Base-by-base conservation (phyloP, 2,329 filamentous ascomycete genomes). In the Talaromyces sp. region DNA sequence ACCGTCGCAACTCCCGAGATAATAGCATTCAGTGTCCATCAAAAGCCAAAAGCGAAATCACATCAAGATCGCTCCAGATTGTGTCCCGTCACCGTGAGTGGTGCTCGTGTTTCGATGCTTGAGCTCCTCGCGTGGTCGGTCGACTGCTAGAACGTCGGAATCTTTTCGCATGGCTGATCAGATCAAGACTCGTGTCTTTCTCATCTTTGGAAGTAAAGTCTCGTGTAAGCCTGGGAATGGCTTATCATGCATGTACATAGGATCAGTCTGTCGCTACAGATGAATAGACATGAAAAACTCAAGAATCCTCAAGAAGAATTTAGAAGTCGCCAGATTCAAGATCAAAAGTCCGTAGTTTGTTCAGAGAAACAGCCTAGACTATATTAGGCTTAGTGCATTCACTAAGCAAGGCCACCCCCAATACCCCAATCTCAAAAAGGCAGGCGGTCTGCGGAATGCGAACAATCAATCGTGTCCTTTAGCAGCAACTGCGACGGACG, bases 41-140 rank as follows among this genome's bases (percentile, higher is more conserved):
- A 19, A 25, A 13, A 29, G 7, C 38, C 15, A 38, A 51, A 31
- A 61, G 13, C 22, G 34, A 31, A 53, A 31, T 22, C 61, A 58
- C 53, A 65, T 54, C 65, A 54, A 58, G 67, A 63, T 64, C 29
- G 38, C 51, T 34, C 19, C 43, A 59, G 38, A 51, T 56, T 19
- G 61, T 47, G 62, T 58, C 58, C 61, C 67, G 29, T 58, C 59
- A 66, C 58, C 22, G 60, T 68, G 68, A 73, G 76, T 76, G 71
- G 77, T 79, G 74, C 76, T 79, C 76, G 77, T 70, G 73, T 73
- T 64, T 71, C 63, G 70, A 71, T 70, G 72, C 76, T 79, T 76
- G 77, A 79, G 75, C 74, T 78, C 75, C 76, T 73, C 67, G 62
- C 64, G 15, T 45, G 58, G 64, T 31, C 63, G 53, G 45, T 29